Evolutionary conservation across 31 red algal genomes (phyloP), one percentile per base, ranked within the genome.

Genomic region (Endocladia muricata): DNA sequence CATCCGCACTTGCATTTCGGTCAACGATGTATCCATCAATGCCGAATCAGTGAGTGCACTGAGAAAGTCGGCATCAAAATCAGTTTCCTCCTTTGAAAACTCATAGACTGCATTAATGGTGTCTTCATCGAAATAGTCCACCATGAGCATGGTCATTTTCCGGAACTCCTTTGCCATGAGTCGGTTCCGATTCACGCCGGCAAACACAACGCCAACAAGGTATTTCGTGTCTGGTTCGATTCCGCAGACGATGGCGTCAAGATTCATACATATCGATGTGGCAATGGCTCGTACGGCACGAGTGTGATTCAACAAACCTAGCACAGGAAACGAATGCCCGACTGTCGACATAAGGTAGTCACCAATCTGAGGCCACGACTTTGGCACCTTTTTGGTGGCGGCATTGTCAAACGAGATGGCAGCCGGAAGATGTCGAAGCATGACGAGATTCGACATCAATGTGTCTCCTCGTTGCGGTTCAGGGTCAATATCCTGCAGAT

Each of bases 81-180:
- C 84, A 5, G 74, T 78, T 8, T 88, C 84, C 65, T 88, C 84
- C 56, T 88, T 79, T 3, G 84, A 70, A 70, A 88, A 88, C 43
- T 79, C 67, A 47, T 79, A 72, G 26, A 88, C 51, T 38, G 66
- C 61, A 33, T 72, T 66, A 39, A 88, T 79, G 55, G 61, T 71
- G 7, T 72, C 74, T 61, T 71, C 74, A 54, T 79, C 74, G 40
- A 71, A 88, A 44, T 88, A 70, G 21, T 79, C 74, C 61, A 78
- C 84, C 73, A 88, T 78, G 58, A 79, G 48, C 74, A 62, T 78
- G 1, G 74, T 79, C 74, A 78, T 79, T 61, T 76, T 63, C 1
- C 84, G 84, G 61, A 88, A 88, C 42, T 88, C 84, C 56, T 79
- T 79, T 1, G 67, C 84, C 84, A 88, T 72, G 2, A 79, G 44